Conservation (phyloP, 495 filamentous ascomycete species). For the Neurospora pannonica region DNA sequence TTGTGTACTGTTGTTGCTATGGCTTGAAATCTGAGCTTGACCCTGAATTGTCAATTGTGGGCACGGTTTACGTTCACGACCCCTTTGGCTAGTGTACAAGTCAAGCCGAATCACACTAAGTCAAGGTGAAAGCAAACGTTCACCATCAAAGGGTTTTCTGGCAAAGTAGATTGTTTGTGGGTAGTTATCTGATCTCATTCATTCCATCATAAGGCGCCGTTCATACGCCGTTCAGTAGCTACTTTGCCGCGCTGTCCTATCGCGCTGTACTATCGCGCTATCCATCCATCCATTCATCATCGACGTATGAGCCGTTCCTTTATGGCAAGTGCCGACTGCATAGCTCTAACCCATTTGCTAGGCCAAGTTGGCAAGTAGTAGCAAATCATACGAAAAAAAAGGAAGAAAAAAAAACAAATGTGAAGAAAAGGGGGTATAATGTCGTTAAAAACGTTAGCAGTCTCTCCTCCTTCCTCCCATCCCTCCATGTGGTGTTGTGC, state of each 20-base stretch:
- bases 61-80: too few species aligned
- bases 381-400: conserved; percentile 6
- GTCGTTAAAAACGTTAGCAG: not conserved
- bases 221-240: not conserved
- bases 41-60: too few species aligned
- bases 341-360: not conserved
- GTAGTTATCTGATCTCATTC: not conserved
- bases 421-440: conserved; percentile 19
- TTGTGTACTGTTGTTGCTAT: too few species aligned
- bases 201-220: not conserved
- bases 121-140: not conserved
- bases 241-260: not conserved
- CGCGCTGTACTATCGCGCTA: not conserved
- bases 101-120: not conserved
- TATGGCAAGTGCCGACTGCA: not conserved
- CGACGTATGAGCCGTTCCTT: not conserved
- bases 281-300: not conserved
- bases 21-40: too few species aligned
- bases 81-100: too few species aligned
- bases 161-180: too few species aligned
- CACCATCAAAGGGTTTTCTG: not conserved
- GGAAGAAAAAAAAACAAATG: conserved; percentile 14
- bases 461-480: not conserved
- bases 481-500: not conserved
- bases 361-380: not conserved